Evolutionary conservation across 768 basidiomycete genomes (phyloP).

Genomic region (Exsudoporus frostii): DNA sequence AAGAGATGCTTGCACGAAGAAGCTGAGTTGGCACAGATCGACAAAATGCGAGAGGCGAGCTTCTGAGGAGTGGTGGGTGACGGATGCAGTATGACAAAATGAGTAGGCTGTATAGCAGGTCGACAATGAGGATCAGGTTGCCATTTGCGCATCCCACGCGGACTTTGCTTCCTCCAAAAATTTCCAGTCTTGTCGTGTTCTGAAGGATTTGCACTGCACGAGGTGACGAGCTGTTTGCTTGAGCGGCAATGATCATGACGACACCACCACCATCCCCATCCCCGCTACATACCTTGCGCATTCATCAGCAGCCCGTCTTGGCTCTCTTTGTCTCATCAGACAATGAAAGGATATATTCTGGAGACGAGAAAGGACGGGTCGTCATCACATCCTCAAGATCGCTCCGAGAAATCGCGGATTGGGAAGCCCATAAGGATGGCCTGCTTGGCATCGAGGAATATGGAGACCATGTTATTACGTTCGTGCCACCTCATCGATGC

Average conservation of each 20-base stretch:
- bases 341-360: constrained; percentile 83
- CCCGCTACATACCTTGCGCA: constrained; percentile 74
- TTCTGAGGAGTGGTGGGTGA: no score
- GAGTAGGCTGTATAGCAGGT: no score
- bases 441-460: constrained; percentile 80
- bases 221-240: neutral
- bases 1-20: no score
- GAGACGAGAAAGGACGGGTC: constrained; percentile 76
- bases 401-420: constrained; percentile 67
- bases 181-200: no score
- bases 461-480: constrained; percentile 72
- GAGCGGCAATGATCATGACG: neutral
- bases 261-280: constrained; percentile 46
- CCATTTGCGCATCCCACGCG: no score
- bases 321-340: constrained; percentile 62
- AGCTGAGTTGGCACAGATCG: no score
- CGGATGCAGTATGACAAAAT: no score
- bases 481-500: constrained; percentile 29
- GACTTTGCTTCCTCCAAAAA: no score
- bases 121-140: no score
- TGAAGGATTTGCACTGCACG: no score
- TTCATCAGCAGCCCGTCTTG: constrained; percentile 63
- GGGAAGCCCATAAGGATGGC: constrained; percentile 77
- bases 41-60: no score
- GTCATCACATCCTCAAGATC: constrained; percentile 72